Base-by-base conservation (phyloP, 495 filamentous ascomycete species). In the Aspergillus hancockii region DNA sequence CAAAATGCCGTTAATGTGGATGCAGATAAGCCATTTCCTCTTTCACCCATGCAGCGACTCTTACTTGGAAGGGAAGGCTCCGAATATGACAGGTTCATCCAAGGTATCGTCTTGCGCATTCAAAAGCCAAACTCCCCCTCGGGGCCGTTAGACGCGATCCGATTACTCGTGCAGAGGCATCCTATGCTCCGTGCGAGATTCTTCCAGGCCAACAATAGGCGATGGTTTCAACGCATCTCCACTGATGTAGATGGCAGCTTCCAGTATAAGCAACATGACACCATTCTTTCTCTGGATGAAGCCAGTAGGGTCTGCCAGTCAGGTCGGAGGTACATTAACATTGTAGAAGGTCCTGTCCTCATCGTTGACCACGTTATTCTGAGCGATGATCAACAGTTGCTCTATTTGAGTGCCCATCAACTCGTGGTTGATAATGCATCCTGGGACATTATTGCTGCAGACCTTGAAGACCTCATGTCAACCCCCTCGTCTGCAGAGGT, bases 161-260 rank as follows among this genome's bases (percentile, higher is more conserved):
- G 79, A 36, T 69, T 78, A 0, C 63, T 87, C 8, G 78, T 87
- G 12, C 66, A 67, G 1, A 81, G 79, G 18, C 86, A 89, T 58
- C 74, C 82, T 8, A 88, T 88, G 85, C 73, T 89, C 14, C 75
- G 85, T 40, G 79, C 79, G 4, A 79, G 86, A 16, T 89, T 83
- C 62, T 65, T 52, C 14, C 70, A 55, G 19, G 36, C 22, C 4
- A 18, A 51, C 4, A 51, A 65, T 30, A 60, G 58, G 14, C 40
- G 59, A 14, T 75, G 72, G 72, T 60, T 53, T 41, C 71, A 75
- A 47, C 22, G 46, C 16, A 55, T 72, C 14, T 58, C 59, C 0
- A 50, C 30, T 8, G 51, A 60, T 31, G 43, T 56, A 14, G 31
- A 49, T 22, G 57, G 53, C 8, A 60, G 61, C 21, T 73, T n/a